phyloP scores from a whole-genome alignment of 176 grass and related monocot species.

The Aegilops bicornis region DNA sequence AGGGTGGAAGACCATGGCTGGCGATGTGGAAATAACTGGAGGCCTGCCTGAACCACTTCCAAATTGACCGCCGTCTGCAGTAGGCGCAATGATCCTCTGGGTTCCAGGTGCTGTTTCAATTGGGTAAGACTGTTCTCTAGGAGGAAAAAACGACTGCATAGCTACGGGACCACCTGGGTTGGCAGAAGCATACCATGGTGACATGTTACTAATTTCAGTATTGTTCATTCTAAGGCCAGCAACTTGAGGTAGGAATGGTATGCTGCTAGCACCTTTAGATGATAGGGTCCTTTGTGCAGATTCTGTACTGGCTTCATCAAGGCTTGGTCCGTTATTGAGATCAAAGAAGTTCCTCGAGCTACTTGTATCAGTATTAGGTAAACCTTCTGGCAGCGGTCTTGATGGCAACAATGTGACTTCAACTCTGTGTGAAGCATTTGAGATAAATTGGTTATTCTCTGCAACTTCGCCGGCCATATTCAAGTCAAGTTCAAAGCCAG shows the following conservation, averaged over 20 bases:
- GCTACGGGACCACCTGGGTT: slow-evolving; percentile 54
- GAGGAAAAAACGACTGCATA: slow-evolving; percentile 61
- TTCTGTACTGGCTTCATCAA: slow-evolving; percentile 69
- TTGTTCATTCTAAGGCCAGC: slow-evolving; percentile 55
- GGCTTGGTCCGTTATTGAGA: slow-evolving; percentile 71
- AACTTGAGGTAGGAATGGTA: slow-evolving; percentile 59
- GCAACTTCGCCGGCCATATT: slow-evolving; percentile 55
- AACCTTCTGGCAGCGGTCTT: slow-evolving; percentile 37
- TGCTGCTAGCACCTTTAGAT: slow-evolving; percentile 34
- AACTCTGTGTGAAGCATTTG: slow-evolving; percentile 32
- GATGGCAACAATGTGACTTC: slow-evolving; percentile 49
- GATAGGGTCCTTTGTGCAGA: slow-evolving; percentile 40
- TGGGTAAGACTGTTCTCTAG: slow-evolving; percentile 66
- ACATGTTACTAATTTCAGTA: slow-evolving; percentile 47
- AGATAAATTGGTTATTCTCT: slow-evolving; percentile 51
- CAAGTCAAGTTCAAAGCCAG: slow-evolving; percentile 75
- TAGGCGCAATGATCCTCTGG: slow-evolving; percentile 52
- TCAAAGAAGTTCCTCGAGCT: slow-evolving; percentile 74
- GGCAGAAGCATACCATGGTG: slow-evolving; percentile 56
- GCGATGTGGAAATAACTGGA: slow-evolving; percentile 62
- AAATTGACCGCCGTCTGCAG: slow-evolving; percentile 40
- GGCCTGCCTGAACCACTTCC: slow-evolving; percentile 41
- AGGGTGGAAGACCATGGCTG: slow-evolving; percentile 54
- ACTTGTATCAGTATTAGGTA: slow-evolving; percentile 33
- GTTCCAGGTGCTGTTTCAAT: slow-evolving; percentile 42